These are phyloP conservation scores for Phytophthora constricta DNA, from an alignment of 352 stramenopile genomes.

Conservation along the genomic window DNA sequence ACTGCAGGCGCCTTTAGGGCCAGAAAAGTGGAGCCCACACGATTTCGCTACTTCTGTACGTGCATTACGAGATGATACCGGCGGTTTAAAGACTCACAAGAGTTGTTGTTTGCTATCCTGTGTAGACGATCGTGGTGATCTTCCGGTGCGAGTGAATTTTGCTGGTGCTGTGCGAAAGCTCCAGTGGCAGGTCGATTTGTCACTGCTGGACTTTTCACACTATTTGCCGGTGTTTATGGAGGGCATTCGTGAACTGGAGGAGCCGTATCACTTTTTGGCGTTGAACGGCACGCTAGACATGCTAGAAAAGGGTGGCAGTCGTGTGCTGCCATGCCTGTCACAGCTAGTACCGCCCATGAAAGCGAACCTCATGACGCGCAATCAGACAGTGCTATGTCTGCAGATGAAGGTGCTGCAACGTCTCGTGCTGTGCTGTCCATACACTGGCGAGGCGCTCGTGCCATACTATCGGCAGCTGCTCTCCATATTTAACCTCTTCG, in stretches of 20 bases:
- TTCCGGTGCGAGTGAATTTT: conserved; percentile 81
- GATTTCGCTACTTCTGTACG: conserved; percentile 88
- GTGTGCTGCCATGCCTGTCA: conserved; percentile 61
- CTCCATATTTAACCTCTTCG: conserved; percentile 93
- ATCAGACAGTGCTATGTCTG: conserved; percentile 75
- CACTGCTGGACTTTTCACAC: conserved; percentile 82
- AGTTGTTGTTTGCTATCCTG: neutral
- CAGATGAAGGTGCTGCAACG: conserved; percentile 83
- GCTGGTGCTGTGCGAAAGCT: conserved; percentile 76
- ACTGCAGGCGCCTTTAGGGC: conserved; percentile 64
- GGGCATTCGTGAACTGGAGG: conserved; percentile 85
- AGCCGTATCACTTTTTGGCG: conserved; percentile 87
- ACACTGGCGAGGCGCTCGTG: conserved; percentile 89
- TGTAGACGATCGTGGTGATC: conserved; percentile 72
- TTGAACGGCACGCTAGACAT: conserved; percentile 84
- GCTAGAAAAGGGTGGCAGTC: conserved; percentile 74
- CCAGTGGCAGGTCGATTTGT: conserved; percentile 70
- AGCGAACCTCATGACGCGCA: conserved; percentile 85
- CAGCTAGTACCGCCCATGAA: conserved; percentile 79
- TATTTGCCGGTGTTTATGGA: conserved; percentile 95
- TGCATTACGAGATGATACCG: conserved; percentile 9
- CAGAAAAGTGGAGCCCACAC: conserved; percentile 73
- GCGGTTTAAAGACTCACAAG: neutral
- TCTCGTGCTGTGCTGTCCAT: conserved; percentile 71
- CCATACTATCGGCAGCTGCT: conserved; percentile 93